phyloP scores from a whole-genome alignment of 495 filamentous ascomycete genomes.

The Trichodelitschia bisporula region DNA sequence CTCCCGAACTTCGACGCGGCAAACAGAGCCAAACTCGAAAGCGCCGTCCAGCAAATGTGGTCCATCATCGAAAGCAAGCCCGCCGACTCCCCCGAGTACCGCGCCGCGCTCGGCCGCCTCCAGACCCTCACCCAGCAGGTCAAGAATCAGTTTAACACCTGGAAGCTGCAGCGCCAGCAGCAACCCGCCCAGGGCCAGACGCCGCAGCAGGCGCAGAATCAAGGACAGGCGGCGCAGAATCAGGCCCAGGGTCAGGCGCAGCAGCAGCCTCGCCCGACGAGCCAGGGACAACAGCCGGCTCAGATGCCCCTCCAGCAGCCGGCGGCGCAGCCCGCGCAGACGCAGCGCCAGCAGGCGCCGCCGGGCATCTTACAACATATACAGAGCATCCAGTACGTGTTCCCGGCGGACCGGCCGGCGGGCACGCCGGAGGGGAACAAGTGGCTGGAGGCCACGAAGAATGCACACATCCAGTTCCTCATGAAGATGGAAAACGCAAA shows the following conservation, averaged over 20 bases:
- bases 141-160: not conserved
- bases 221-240: not conserved
- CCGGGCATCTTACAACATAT: conserved; percentile 9
- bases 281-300: not conserved
- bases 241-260: conserved; percentile 1
- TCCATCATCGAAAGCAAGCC: conserved; percentile 5
- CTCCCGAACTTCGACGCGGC: conserved; percentile 8
- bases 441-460: conserved; percentile 7
- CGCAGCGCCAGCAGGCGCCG: conserved; percentile 3
- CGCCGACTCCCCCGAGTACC: conserved; percentile 5
- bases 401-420: conserved; percentile 3
- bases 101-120: conserved; percentile 7
- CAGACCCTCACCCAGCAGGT: conserved; percentile 2
- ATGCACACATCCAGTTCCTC: conserved; percentile 7
- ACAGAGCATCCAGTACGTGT: conserved; percentile 5
- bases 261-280: conserved; percentile 4
- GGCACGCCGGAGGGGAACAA: conserved; percentile 9
- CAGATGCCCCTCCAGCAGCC: conserved; percentile 1
- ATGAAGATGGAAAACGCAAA: conserved; percentile 6
- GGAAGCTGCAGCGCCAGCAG: conserved; percentile 2
- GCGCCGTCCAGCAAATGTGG: conserved; percentile 9
- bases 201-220: conserved; percentile 5
- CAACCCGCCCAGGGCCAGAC: conserved; percentile 1
- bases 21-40: conserved; percentile 9
- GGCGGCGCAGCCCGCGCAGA: not conserved